These are phyloP conservation scores for Cryptococcus jaspeensis DNA, from an alignment of 1,284 basidiomycete species.

Conservation along the genomic window DNA sequence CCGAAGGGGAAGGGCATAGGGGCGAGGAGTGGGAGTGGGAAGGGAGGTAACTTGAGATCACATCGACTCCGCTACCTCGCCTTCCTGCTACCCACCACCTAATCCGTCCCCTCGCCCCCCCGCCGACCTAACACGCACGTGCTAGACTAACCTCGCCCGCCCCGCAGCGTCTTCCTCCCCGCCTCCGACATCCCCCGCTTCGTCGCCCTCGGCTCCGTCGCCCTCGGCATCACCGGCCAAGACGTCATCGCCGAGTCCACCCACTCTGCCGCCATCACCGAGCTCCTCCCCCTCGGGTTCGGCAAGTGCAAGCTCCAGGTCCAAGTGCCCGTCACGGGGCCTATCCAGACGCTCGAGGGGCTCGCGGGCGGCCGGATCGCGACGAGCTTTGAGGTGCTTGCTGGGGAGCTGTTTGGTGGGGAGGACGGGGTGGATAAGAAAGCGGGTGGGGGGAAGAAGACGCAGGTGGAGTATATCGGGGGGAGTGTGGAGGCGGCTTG, in stretches of 20 bases:
- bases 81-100: too few relatives aligned
- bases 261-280: slow-evolving; percentile 72
- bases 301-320: slow-evolving; percentile 94
- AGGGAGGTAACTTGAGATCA: too few relatives aligned
- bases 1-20: too few relatives aligned
- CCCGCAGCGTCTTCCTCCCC: slow-evolving; percentile 84
- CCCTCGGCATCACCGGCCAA: slow-evolving; percentile 77
- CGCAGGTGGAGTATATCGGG: slow-evolving; percentile 91
- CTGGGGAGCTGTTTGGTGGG: slow-evolving; percentile 69
- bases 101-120: too few relatives aligned
- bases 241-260: slow-evolving; percentile 92
- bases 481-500: slow-evolving; percentile 98
- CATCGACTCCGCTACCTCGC: too few relatives aligned
- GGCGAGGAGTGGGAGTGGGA: too few relatives aligned
- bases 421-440: slow-evolving; percentile 62
- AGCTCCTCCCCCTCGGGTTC: slow-evolving; percentile 83
- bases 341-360: slow-evolving; percentile 70
- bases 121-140: too few relatives aligned
- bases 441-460: slow-evolving; percentile 55
- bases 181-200: slow-evolving; percentile 98
- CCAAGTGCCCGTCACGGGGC: slow-evolving; percentile 80
- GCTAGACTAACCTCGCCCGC: background rate
- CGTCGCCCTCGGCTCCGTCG: too few relatives aligned
- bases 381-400: slow-evolving; percentile 87
- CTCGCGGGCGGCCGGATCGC: slow-evolving; percentile 90